phyloP scores from a whole-genome alignment of 495 filamentous ascomycete genomes.

The Choiromyces venosus region DNA sequence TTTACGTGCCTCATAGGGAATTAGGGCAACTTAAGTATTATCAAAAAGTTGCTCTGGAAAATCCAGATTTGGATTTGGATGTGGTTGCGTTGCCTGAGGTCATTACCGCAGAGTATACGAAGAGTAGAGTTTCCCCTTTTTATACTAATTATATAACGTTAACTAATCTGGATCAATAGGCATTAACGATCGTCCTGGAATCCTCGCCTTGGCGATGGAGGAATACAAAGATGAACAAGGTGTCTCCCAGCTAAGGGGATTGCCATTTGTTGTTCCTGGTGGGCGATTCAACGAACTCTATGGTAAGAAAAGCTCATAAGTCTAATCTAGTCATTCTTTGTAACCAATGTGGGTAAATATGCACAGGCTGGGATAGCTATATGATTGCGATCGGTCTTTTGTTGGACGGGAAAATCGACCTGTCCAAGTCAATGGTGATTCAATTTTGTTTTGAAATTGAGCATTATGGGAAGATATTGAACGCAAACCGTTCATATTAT shows the following conservation, averaged over 20 bases:
- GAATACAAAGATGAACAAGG: conserved; percentile 60
- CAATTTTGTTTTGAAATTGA: conserved; percentile 98
- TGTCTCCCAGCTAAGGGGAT: conserved; percentile 62
- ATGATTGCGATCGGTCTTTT: conserved; percentile 88
- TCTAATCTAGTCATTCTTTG: not conserved
- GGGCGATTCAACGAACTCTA: conserved; percentile 97
- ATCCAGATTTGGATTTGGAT: conserved; percentile 77
- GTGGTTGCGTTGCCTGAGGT: conserved; percentile 67
- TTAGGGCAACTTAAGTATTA: conserved; percentile 90
- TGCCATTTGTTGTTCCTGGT: conserved; percentile 92
- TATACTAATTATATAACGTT: conserved; percentile 2
- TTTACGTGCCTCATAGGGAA: conserved; percentile 80
- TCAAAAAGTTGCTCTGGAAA: conserved; percentile 61
- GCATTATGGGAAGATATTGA: conserved; percentile 96
- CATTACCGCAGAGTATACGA: conserved; percentile 70
- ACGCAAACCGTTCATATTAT: conserved; percentile 94
- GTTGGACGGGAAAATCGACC: conserved; percentile 68
- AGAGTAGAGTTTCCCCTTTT: conserved; percentile 38
- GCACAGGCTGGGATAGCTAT: conserved; percentile 78
- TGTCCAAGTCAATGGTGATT: conserved; percentile 86
- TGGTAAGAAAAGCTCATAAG: conserved; percentile 44
- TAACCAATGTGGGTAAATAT: not conserved
- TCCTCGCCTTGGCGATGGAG: conserved; percentile 87
- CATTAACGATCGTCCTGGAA: conserved; percentile 77
- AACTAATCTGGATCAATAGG: conserved; percentile 43